Evolutionary conservation across 257 asterid genomes (phyloP), one percentile per base, ranked within the genome.

Genomic region (Nicotiana attenuata): DNA sequence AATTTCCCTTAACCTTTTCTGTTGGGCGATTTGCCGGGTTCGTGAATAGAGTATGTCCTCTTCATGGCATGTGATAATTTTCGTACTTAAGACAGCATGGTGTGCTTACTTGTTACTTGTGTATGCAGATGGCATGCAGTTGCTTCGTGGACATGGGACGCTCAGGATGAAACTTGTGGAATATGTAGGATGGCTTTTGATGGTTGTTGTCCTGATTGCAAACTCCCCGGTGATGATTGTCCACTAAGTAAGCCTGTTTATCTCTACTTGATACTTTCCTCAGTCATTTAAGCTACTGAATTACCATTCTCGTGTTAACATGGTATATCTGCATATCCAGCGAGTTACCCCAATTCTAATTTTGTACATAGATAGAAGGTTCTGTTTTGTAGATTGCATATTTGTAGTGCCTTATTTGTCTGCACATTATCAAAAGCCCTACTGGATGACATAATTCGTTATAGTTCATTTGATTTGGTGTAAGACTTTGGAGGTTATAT

Each of bases 101-200:
- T 50, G 3, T 82, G 65, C 82, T 78, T 31, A 83, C 20, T 17
- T 28, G 15, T 15, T 65, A 28, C 19, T 29, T 65, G 2, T 80
- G 38, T 13, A 60, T 80, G 56, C 82, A 93, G 97, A 82, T 95
- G 97, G 99, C 97, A 91, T 85, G 97, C 93, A 29, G 94, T 95
- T 85, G 91, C 96, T 83, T 91, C 95, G n/a, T 95, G 99, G 97
- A 92, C 97, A 81, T 93, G 99, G 99, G 93, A 95, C 86, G 98
- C 97, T 24, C 97, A 93, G 87, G 98, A 94, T 81, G 98, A 93
- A 85, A 92, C 97, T 24, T 94, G 98, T 76, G 98, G 98, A 65
- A 92, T 94, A 79, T 93, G 98, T 87, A 85, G 97, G 87, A 91
- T 94, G 98, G 95, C 95, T 38, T 91, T 91, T 83, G 97, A 94